Conservation (phyloP, 2,329 filamentous ascomycete species). For the Botrytis pseudocinerea region DNA sequence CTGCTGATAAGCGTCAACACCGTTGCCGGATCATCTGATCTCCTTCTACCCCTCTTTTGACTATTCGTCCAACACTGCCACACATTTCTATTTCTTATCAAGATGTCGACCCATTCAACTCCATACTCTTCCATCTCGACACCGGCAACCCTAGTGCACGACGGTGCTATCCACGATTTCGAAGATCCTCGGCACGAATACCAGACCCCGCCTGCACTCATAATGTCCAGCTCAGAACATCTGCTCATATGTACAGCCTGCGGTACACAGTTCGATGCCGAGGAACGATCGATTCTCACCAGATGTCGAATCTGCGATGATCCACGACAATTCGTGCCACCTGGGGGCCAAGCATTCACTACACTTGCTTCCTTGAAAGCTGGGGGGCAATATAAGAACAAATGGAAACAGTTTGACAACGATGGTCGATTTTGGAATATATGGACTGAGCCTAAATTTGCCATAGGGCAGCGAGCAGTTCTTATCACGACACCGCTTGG, state of each 20-base stretch:
- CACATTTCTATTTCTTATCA: neutral
- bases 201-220: conserved; percentile 25
- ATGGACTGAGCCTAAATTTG: conserved; percentile 58
- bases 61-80: neutral
- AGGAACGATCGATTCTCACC: conserved; percentile 49
- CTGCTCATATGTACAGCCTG: conserved; percentile 66
- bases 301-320: conserved; percentile 74
- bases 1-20: neutral
- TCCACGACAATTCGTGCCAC: conserved; percentile 68
- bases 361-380: conserved; percentile 51
- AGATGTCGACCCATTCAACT: conserved; percentile 14
- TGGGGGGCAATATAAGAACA: conserved; percentile 50
- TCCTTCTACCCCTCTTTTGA: conserved; percentile 1
- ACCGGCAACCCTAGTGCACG: conserved; percentile 8
- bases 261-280: conserved; percentile 66
- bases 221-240: conserved; percentile 32
- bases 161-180: conserved; percentile 25
- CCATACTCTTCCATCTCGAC: conserved; percentile 17
- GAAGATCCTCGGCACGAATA: conserved; percentile 31
- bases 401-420: conserved; percentile 49
- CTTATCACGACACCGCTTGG: conserved; percentile 64
- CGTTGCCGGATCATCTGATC: conserved; percentile 2
- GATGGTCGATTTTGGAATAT: conserved; percentile 52
- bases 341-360: conserved; percentile 64
- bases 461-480: conserved; percentile 73